Evolutionary conservation across 768 basidiomycete species (phyloP).

Genomic region (Leccinum barrowsii): DNA sequence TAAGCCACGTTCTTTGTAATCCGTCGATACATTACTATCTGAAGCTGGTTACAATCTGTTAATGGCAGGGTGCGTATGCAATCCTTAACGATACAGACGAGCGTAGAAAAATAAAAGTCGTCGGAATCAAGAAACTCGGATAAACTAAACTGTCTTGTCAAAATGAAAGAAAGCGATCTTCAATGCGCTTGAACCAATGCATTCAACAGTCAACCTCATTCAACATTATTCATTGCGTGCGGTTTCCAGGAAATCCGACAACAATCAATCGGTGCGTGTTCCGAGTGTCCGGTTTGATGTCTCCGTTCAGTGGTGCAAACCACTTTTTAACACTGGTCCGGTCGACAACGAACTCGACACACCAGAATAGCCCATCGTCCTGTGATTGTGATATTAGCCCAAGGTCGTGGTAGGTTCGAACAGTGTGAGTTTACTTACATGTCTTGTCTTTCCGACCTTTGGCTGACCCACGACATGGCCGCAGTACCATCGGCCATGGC

Average conservation of each 20-base stretch:
- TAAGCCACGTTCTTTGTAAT: too few species aligned
- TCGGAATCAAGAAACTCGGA: neutral
- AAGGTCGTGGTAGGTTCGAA: too few species aligned
- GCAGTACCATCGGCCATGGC: slow-evolving; percentile 46
- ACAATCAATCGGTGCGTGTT: slow-evolving; percentile 38
- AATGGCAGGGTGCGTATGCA: too few species aligned
- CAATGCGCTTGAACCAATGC: too few species aligned
- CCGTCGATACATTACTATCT: too few species aligned
- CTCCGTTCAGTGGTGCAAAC: slow-evolving; percentile 61
- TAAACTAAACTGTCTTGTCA: neutral
- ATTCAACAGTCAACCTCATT: neutral
- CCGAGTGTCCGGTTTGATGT: slow-evolving; percentile 56
- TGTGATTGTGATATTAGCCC: slow-evolving; percentile 18
- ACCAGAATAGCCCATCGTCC: slow-evolving; percentile 52
- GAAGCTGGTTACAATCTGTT: too few species aligned
- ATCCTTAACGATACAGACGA: too few species aligned
- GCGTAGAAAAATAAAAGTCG: too few species aligned
- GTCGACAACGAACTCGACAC: slow-evolving; percentile 42
- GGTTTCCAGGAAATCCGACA: slow-evolving; percentile 41
- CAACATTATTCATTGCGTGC: neutral
- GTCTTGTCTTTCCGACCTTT: slow-evolving; percentile 43
- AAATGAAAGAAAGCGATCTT: neutral
- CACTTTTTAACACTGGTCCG: slow-evolving; percentile 48
- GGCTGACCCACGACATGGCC: slow-evolving; percentile 47
- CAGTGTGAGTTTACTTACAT: slow-evolving; percentile 33